A percentile compares a stretch with the other conserved stretches of the same genome.
Conservation (phyloP, 2,329 filamentous ascomycete species). For the Exophiala mesophila region DNA sequence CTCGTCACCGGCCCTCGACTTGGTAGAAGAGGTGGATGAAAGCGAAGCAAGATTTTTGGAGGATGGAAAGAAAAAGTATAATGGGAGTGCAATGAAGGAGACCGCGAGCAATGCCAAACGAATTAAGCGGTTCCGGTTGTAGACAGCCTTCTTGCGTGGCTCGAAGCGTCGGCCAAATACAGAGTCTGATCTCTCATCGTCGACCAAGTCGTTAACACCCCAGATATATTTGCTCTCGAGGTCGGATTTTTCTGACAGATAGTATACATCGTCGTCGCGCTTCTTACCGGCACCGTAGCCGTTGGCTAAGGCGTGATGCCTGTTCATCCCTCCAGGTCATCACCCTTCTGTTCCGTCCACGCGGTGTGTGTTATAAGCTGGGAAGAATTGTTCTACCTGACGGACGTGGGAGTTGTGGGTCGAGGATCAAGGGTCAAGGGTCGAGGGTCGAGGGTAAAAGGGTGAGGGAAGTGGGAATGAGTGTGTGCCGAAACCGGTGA, state of each 20-base stretch:
- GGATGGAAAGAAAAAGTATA: constrained; percentile 70
- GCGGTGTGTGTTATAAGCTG: neutral
- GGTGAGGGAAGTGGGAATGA: too few species aligned
- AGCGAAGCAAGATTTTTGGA: constrained; percentile 47
- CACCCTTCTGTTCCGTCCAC: constrained; percentile 8
- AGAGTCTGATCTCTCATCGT: constrained; percentile 23
- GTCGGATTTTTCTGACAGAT: constrained; percentile 79
- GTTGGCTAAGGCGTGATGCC: constrained; percentile 80
- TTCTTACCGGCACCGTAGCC: constrained; percentile 66
- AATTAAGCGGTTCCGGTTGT: constrained; percentile 19
- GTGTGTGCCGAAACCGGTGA: too few species aligned
- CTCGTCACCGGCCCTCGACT: constrained; percentile 52
- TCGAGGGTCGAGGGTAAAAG: too few species aligned
- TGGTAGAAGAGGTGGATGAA: constrained; percentile 1
- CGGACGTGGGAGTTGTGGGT: too few species aligned
- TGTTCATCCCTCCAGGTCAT: constrained; percentile 59
- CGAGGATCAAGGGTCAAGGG: too few species aligned
- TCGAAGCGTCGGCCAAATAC: constrained; percentile 20
- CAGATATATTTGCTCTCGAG: constrained; percentile 23
- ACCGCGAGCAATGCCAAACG: constrained; percentile 46
- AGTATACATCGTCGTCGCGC: constrained; percentile 65
- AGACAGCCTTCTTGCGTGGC: constrained; percentile 18
- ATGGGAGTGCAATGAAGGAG: constrained; percentile 52
- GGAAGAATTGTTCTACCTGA: too few species aligned
- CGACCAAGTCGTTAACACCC: constrained; percentile 20